Percentiles rank a stretch among this genome's conserved stretches.
Evolutionary conservation across 2,329 filamentous ascomycete species (phyloP).

Genomic region (Alternaria ventricosa): DNA sequence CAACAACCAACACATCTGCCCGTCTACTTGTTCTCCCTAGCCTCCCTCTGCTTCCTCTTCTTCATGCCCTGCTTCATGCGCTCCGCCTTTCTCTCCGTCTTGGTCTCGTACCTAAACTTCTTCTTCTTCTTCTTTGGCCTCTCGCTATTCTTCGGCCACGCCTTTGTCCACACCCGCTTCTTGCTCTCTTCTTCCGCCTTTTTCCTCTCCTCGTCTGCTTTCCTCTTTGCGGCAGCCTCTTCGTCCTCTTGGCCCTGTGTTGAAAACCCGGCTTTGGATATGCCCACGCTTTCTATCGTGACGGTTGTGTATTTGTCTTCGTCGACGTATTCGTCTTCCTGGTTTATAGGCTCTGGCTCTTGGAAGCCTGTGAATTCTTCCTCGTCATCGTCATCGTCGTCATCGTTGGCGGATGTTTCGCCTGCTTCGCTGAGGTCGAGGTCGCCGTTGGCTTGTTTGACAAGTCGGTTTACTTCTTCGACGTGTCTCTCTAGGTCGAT

Average conservation of each 20-base stretch:
- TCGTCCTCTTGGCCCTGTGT: slow-evolving; percentile 54
- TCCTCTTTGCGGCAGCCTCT: slow-evolving; percentile 32
- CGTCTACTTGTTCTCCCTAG: slow-evolving; percentile 46
- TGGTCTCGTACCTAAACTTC: slow-evolving; percentile 92
- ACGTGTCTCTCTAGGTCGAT: slow-evolving; percentile 84
- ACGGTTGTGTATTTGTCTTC: slow-evolving; percentile 96
- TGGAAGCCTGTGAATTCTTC: slow-evolving; percentile 52
- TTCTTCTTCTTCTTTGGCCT: slow-evolving; percentile 79
- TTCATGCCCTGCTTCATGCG: slow-evolving; percentile 68
- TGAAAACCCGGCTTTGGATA: slow-evolving; percentile 75
- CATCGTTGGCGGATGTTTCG: slow-evolving; percentile 39
- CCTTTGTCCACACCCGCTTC: slow-evolving; percentile 60
- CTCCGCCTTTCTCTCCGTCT: slow-evolving; percentile 74
- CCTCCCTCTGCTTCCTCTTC: slow-evolving; percentile 74
- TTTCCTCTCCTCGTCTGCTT: slow-evolving; percentile 19
- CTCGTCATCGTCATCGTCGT: slow-evolving; percentile 64
- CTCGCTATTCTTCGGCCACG: slow-evolving; percentile 54
- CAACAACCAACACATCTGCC: not conserved
- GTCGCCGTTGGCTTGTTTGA: slow-evolving; percentile 65
- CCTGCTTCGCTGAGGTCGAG: slow-evolving; percentile 39
- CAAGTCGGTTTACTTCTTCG: slow-evolving; percentile 72
- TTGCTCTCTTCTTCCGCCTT: slow-evolving; percentile 55
- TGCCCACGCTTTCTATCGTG: slow-evolving; percentile 85
- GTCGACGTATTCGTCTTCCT: slow-evolving; percentile 93
- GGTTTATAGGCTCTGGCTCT: slow-evolving; percentile 68